phyloP scores from a whole-genome alignment of 1,284 basidiomycete genomes.

The Butyriboletus appendiculatus region DNA sequence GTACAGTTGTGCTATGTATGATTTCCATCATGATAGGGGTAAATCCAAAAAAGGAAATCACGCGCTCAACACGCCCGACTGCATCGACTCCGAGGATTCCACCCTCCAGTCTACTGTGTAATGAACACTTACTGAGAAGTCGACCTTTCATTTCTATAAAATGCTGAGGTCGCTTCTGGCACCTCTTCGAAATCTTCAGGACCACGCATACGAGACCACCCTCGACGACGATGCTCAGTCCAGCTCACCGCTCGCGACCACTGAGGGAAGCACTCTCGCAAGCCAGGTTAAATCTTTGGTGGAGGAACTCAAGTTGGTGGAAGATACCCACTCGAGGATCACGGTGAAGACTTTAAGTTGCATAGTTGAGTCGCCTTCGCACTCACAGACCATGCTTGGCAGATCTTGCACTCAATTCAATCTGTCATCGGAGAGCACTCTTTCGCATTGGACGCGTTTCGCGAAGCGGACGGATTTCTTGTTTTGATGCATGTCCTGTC shows the following conservation, averaged over 20 bases:
- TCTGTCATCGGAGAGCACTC: constrained; percentile 59
- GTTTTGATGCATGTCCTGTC: constrained; percentile 70
- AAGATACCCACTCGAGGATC: constrained; percentile 20
- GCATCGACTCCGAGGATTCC: background rate
- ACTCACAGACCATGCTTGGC: constrained; percentile 4
- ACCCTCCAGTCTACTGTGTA: background rate
- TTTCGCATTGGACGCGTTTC: constrained; percentile 70
- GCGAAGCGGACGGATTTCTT: constrained; percentile 78
- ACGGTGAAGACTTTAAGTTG: constrained; percentile 16
- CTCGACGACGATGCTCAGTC: constrained; percentile 4
- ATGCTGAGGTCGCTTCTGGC: constrained; percentile 32
- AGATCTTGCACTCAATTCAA: constrained; percentile 65
- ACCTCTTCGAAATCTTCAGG: constrained; percentile 31
- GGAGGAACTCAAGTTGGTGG: constrained; percentile 27
- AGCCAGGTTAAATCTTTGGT: constrained; percentile 18
- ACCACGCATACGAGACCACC: constrained; percentile 10
- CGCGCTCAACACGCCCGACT: background rate
- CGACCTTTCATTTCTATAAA: background rate
- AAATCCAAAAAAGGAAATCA: background rate
- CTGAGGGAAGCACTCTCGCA: constrained; percentile 1
- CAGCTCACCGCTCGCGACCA: background rate
- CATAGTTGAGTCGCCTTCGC: background rate
- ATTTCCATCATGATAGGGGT: background rate
- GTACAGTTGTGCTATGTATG: no score
- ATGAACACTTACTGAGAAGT: constrained; percentile 9